Evolutionary conservation across 495 filamentous ascomycete species (phyloP).

Genomic region (Neurospora hispaniola): DNA sequence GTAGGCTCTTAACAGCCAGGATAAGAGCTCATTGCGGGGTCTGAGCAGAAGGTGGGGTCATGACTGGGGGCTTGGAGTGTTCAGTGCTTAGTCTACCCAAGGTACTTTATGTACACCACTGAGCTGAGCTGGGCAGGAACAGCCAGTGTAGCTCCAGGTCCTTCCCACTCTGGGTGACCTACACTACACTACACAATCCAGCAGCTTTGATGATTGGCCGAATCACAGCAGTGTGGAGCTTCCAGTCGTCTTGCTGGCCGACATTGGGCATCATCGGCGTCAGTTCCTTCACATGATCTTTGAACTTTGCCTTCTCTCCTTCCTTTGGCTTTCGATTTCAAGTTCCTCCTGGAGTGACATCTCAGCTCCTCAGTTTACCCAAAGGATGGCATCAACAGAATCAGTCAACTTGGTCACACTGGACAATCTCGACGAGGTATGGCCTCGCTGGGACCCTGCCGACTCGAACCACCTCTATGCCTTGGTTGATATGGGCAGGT

Average conservation of each 20-base stretch:
- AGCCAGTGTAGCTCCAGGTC: background rate
- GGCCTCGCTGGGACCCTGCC: constrained; percentile 34
- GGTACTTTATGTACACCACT: too few species aligned
- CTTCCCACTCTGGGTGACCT: background rate
- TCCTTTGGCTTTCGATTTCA: background rate
- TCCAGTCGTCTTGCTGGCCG: background rate
- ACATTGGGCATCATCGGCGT: background rate
- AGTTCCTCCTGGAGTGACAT: background rate
- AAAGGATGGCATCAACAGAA: constrained; percentile 20
- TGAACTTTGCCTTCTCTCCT: background rate
- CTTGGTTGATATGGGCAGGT: constrained; percentile 71
- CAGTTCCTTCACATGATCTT: background rate
- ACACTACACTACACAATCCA: background rate
- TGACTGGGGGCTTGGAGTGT: background rate
- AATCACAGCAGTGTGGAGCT: background rate
- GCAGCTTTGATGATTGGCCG: background rate
- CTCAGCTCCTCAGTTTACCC: background rate
- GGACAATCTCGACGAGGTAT: constrained; percentile 38
- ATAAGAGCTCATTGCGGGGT: background rate
- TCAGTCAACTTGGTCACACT: constrained; percentile 35
- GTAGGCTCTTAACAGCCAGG: background rate
- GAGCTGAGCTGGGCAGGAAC: background rate
- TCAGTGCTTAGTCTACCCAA: background rate
- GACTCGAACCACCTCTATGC: constrained; percentile 39
- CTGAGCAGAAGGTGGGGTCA: background rate